These are phyloP conservation scores for Senna tora DNA, from an alignment of 306 rosid genomes.

Conservation along the genomic window DNA sequence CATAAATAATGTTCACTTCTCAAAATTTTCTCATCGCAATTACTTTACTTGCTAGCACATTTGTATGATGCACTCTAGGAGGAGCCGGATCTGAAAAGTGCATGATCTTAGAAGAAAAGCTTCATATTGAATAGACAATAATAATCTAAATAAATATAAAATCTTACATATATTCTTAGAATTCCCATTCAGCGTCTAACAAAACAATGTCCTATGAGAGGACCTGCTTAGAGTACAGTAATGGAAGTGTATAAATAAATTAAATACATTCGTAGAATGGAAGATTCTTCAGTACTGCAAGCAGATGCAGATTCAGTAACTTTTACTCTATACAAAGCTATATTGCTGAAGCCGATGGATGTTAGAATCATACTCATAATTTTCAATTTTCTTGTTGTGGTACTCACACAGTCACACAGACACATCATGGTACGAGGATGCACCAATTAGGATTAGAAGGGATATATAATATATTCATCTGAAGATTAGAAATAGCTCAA, in stretches of 20 bases:
- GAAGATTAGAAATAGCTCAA: slow-evolving; percentile 64
- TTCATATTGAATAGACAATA: slow-evolving; percentile 4
- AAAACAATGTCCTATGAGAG: background rate
- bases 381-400: slow-evolving; percentile 36
- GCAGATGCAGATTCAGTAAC: slow-evolving; percentile 39
- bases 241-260: slow-evolving; percentile 38
- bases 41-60: no score
- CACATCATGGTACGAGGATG: slow-evolving; percentile 36
- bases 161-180: slow-evolving; percentile 6
- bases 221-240: background rate
- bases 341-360: slow-evolving; percentile 56
- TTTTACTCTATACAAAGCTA: slow-evolving; percentile 64
- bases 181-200: background rate
- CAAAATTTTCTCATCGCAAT: no score
- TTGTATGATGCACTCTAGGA: background rate
- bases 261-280: slow-evolving; percentile 30
- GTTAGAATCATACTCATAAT: slow-evolving; percentile 70
- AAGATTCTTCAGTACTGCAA: slow-evolving; percentile 19
- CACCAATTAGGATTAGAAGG: slow-evolving; percentile 36
- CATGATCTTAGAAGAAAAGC: background rate
- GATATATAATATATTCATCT: slow-evolving; percentile 21
- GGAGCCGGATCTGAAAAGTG: no score
- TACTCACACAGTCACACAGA: slow-evolving; percentile 37
- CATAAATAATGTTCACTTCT: no score
- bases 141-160: background rate